These are phyloP conservation scores for Drosera capensis DNA, from an alignment of 148 eudicot genomes.

Conservation along the genomic window DNA sequence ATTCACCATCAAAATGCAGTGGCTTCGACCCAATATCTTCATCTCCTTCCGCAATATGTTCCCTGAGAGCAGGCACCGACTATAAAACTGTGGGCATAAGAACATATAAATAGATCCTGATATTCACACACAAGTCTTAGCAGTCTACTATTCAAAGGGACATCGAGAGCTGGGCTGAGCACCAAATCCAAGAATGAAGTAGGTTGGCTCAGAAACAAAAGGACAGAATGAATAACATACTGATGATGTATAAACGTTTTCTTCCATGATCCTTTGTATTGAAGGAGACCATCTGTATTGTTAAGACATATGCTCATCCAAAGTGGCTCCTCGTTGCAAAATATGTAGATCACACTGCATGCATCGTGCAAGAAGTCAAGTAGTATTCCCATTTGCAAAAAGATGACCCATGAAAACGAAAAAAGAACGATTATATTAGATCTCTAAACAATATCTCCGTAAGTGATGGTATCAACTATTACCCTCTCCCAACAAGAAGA, in stretches of 20 bases:
- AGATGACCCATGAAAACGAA: conserved; percentile 1
- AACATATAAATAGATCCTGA: too few species aligned
- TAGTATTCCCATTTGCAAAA: conserved; percentile 3
- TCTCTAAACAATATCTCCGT: too few species aligned
- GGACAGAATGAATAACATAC: conserved; percentile 25
- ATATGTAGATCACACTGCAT: conserved; percentile 91
- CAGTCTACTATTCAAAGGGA: not conserved
- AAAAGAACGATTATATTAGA: not conserved
- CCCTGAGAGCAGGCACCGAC: conserved; percentile 18
- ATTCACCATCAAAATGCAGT: conserved; percentile 77
- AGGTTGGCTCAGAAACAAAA: conserved; percentile 1
- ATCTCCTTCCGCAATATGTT: conserved; percentile 19
- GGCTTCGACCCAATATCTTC: conserved; percentile 24
- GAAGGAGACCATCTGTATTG: conserved; percentile 35
- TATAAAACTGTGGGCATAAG: not conserved
- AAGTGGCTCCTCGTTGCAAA: conserved; percentile 96
- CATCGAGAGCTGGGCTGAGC: not conserved
- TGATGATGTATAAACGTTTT: conserved; percentile 46
- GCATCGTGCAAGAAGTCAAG: conserved; percentile 1
- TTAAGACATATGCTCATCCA: conserved; percentile 85
- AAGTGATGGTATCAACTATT: too few species aligned
- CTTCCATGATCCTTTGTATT: conserved; percentile 94
- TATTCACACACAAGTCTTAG: too few species aligned
- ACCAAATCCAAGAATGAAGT: conserved; percentile 2
- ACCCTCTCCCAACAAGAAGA: too few species aligned